These are phyloP conservation scores for Penicillium sp. DNA, from an alignment of 2,329 filamentous ascomycete species.

Conservation along the genomic window DNA sequence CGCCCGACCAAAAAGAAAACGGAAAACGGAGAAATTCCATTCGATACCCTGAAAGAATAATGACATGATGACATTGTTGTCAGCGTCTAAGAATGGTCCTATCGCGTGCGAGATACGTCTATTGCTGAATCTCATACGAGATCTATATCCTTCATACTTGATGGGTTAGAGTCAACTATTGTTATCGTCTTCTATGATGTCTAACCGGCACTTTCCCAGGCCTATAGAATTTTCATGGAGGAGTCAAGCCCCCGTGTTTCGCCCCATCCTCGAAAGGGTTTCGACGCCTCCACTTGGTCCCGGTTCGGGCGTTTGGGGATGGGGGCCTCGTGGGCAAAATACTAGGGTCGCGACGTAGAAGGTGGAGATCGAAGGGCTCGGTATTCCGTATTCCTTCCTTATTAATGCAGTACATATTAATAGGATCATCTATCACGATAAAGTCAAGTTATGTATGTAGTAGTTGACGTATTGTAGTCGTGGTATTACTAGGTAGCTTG, in stretches of 20 bases:
- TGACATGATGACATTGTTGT: neutral
- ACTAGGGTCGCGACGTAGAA: neutral
- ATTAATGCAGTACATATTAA: no score
- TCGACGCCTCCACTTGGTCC: conserved; percentile 2
- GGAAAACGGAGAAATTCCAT: no score
- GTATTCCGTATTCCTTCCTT: no score
- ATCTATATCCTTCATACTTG: neutral
- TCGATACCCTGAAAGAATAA: neutral
- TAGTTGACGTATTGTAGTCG: neutral
- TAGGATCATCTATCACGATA: neutral
- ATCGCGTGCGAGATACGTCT: neutral
- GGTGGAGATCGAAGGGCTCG: neutral
- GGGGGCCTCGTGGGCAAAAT: conserved; percentile 3
- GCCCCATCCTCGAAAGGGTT: conserved; percentile 1
- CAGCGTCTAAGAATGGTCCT: neutral
- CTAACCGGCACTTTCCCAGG: neutral
- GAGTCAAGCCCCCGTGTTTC: conserved; percentile 9
- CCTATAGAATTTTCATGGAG: conserved; percentile 12
- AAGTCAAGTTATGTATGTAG: neutral
- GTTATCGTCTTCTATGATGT: no score
- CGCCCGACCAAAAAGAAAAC: neutral
- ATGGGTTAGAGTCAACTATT: no score
- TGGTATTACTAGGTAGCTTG: neutral
- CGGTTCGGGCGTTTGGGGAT: conserved; percentile 9
- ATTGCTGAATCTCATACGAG: neutral